Evolutionary conservation across 2,329 filamentous ascomycete species (phyloP), one percentile per base, ranked within the genome.

Genomic region (Colletotrichum tabaci): DNA sequence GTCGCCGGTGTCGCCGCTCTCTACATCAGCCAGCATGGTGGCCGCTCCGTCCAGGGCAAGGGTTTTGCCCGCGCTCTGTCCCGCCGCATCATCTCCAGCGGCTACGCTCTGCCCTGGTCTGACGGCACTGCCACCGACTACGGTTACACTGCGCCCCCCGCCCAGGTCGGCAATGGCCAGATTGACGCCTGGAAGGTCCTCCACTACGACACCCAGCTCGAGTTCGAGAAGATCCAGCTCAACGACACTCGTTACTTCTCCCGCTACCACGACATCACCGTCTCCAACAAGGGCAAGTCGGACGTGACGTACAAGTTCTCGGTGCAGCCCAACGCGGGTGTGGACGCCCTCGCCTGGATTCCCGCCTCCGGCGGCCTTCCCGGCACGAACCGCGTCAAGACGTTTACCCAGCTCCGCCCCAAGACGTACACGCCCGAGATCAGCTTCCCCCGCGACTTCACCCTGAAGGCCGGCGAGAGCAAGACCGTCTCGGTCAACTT

Each of bases 221-320:
- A 80, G 23, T 82, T 81, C 5, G 80, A 81, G 38, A 83, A 81
- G 72, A 80, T 86, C 40, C 79, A 79, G 44, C 81, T 86, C 72
- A 86, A 86, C 71, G 85, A 87, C 72, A 86, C 84, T 6, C 78
- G 79, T 55, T 76, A 84, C 73, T 82, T 86, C 74, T 76, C 77
- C 47, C 74, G 73, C 55, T 75, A 76, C 46, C 74, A 76, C 71
- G 69, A 75, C 2, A 62, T 79, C 10, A 73, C 73, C 55, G 78
- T 86, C 69, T 80, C 77, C 61, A 85, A 86, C 74, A 77, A 78
- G 44, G 83, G 79, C 60, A 75, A 76, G 26, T 74, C 78, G 18
- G 74, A 78, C 4, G 74, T 82, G 38, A 79, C 77, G 40, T 85
- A 84, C 77, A 78, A 75, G 23, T 74, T 78, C 47, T 70, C 75